Evolutionary conservation across 768 basidiomycete species (phyloP).

Genomic region (Strobilomyces dryophilus): DNA sequence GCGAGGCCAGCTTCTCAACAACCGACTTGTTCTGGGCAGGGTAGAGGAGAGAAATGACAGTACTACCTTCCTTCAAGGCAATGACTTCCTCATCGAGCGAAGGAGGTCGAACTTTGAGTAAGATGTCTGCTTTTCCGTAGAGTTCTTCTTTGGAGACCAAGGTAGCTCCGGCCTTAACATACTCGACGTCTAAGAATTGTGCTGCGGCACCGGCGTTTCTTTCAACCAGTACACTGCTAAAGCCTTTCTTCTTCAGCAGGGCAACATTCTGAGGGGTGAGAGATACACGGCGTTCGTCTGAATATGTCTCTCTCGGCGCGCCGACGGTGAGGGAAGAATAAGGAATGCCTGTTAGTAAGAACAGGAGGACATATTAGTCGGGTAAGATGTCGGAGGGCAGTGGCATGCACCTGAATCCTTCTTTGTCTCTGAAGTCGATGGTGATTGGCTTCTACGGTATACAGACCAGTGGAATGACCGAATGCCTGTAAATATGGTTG

Average conservation of each 20-base stretch:
- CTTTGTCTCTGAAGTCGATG: constrained; percentile 10
- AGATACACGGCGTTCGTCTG: constrained; percentile 75
- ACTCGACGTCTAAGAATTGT: constrained; percentile 80
- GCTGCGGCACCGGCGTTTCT: constrained; percentile 64
- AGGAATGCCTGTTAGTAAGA: constrained; percentile 41
- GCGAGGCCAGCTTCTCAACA: constrained; percentile 63
- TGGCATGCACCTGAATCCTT: constrained; percentile 25
- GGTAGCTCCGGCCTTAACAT: constrained; percentile 72
- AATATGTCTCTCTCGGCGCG: constrained; percentile 71
- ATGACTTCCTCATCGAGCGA: constrained; percentile 57
- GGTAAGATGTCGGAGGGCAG: not conserved
- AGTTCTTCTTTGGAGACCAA: constrained; percentile 70
- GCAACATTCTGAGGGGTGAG: constrained; percentile 77
- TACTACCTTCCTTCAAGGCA: constrained; percentile 66
- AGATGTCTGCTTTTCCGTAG: constrained; percentile 66
- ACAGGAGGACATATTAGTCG: not conserved
- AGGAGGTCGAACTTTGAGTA: constrained; percentile 85
- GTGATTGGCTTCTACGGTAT: constrained; percentile 21
- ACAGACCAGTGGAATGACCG: constrained; percentile 31
- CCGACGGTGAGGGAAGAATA: constrained; percentile 75
- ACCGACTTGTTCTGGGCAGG: constrained; percentile 76
- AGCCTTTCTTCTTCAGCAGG: constrained; percentile 79
- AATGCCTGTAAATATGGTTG: constrained; percentile 15
- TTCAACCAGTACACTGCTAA: constrained; percentile 68
- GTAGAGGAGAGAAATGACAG: constrained; percentile 80